Conservation (phyloP, 1,284 basidiomycete species). For the Pseudozyma sp. region DNA sequence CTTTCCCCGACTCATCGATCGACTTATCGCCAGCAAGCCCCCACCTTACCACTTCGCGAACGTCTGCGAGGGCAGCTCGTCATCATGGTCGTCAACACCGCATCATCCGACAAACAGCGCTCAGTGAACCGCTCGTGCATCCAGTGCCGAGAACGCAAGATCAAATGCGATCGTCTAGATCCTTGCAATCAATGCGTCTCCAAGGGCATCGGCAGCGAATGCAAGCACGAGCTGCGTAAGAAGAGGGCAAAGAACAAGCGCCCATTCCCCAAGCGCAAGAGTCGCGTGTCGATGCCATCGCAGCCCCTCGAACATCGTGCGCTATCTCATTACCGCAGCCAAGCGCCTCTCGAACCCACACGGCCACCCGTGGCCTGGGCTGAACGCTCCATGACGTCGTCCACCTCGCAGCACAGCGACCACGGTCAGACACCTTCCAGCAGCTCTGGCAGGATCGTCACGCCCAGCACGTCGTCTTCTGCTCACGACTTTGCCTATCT, state of each 20-base stretch:
- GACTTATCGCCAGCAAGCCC: no score
- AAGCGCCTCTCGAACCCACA: not conserved
- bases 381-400: constrained; percentile 15
- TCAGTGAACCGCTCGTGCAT: constrained; percentile 44
- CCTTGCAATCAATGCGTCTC: constrained; percentile 41
- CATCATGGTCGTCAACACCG: constrained; percentile 12
- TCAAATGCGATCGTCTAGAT: constrained; percentile 43
- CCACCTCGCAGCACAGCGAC: constrained; percentile 26
- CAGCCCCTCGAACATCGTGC: not conserved
- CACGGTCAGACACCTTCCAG: constrained; percentile 15
- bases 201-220: constrained; percentile 28
- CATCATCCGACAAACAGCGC: constrained; percentile 13
- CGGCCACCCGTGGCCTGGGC: constrained; percentile 10
- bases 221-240: constrained; percentile 41
- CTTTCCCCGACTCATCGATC: no score
- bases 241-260: constrained; percentile 48
- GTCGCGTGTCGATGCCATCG: constrained; percentile 1
- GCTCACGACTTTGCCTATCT: constrained; percentile 8
- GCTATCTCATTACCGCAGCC: not conserved
- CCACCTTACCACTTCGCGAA: not conserved
- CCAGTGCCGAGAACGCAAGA: constrained; percentile 47
- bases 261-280: constrained; percentile 38
- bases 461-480: constrained; percentile 33
- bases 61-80: not conserved
- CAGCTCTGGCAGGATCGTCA: constrained; percentile 22